phyloP scores from a whole-genome alignment of 257 asterid species.

The Dorcoceras hygrometricum region DNA sequence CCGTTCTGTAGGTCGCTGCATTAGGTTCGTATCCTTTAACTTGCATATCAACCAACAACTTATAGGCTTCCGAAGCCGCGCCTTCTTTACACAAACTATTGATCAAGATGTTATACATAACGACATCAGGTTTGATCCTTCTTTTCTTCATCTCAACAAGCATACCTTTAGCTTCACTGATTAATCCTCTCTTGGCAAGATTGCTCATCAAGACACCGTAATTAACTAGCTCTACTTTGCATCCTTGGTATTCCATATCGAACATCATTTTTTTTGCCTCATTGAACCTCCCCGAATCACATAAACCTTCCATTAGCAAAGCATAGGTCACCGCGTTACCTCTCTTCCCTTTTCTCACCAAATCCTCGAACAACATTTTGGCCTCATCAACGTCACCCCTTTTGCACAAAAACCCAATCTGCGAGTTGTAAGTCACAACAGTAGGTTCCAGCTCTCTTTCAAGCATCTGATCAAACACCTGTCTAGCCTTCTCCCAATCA shows the following conservation, averaged over 20 bases:
- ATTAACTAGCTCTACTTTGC: constrained; percentile 59
- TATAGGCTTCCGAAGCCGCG: constrained; percentile 59
- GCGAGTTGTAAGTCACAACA: constrained; percentile 67
- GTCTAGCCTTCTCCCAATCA: constrained; percentile 54
- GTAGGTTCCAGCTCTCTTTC: constrained; percentile 67
- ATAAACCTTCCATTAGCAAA: constrained; percentile 73
- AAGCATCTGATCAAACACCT: constrained; percentile 19
- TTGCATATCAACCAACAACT: constrained; percentile 68
- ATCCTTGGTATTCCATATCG: constrained; percentile 91
- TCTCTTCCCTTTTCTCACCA: constrained; percentile 56
- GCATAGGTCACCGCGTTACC: constrained; percentile 73
- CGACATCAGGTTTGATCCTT: constrained; percentile 68
- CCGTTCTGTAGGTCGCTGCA: constrained; percentile 75
- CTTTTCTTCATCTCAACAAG: constrained; percentile 81
- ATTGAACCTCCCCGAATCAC: constrained; percentile 45
- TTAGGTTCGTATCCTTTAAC: constrained; percentile 63
- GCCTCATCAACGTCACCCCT: constrained; percentile 57
- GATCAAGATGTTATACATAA: constrained; percentile 41
- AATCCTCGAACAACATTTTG: constrained; percentile 55
- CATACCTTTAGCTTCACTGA: constrained; percentile 61
- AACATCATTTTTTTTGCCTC: constrained; percentile 85
- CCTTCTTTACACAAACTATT: neutral
- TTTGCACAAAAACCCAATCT: constrained; percentile 70
- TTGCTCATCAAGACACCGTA: constrained; percentile 73
- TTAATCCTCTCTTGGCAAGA: constrained; percentile 57